Base-by-base conservation (phyloP, 2,329 filamentous ascomycete genomes). In the Penicillium sp. region DNA sequence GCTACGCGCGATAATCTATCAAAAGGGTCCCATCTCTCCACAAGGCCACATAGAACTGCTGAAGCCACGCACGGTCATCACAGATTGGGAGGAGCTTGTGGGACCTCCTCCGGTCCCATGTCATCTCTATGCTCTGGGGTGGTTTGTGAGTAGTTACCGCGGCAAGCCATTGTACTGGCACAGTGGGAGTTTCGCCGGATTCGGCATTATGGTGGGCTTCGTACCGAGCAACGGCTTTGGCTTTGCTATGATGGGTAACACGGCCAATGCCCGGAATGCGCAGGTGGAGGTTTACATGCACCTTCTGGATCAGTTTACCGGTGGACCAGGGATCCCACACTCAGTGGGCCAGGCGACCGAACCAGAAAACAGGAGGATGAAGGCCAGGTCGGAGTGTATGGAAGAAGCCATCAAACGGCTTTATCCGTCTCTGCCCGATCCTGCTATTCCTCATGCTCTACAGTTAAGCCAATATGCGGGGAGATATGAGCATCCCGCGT, bases 171-270 rank as follows among this genome's bases (percentile, higher is more conserved):
- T 61, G 1, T 58, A 57, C 29, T 56, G 53, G 51, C 60, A 62
- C 28, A 52, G 55, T 6, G 60, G 58, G 4, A 56, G 60, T 24
- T 62, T 57, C 55, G 39, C 45, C 0, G 60, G 60, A 1, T 60
- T 60, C 22, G 55, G 54, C 3, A 57, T 54, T 4, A 54, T 57
- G 44, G 57, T 61, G 3, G 60, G 59, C 5, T 61, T 62, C 21
- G 15, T 63, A 7, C 59, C 61, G 1, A 53, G 51, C 4, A 55
- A 49, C 15, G 31, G 53, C 2, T 62, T 59, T 15, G 61, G 58
- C 1, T 57, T 63, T 34, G 59, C 44, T 0, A 53, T 62, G 41
- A 61, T 63, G 60, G 55, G 54, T 8, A 63, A 62, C 34, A 45
- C 56, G 0, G 43, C 22, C 4, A 41, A 45, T 29, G 54, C 52